phyloP scores from a whole-genome alignment of 371 early-diverging fungal genomes.

The Nematocida ausubeli region DNA sequence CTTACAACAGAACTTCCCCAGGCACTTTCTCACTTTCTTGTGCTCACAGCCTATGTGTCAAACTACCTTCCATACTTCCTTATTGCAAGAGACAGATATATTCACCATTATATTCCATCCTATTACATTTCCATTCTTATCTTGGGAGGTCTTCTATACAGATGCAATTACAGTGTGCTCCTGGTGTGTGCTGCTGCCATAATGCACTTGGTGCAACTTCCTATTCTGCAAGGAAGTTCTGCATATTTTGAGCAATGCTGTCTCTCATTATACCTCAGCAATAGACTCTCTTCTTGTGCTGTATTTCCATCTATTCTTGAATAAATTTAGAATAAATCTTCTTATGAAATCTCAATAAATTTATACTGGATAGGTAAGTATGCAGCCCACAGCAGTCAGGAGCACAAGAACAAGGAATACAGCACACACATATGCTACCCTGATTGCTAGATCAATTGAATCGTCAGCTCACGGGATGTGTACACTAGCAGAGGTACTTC shows the following conservation, averaged over 20 bases:
- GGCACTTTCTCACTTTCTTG: not conserved
- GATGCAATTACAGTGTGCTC: too few relatives aligned
- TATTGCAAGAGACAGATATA: constrained; percentile 18
- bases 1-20: not conserved
- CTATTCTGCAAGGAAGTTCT: not conserved
- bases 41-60: constrained; percentile 8
- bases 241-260: not conserved
- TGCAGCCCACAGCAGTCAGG: too few relatives aligned
- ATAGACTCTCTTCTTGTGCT: not conserved
- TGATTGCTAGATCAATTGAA: constrained; percentile 6
- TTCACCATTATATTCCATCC: constrained; percentile 44
- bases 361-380: too few relatives aligned
- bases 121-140: constrained; percentile 42
- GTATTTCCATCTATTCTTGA: not conserved
- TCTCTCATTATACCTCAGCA: not conserved
- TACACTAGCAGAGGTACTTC: constrained; percentile 17
- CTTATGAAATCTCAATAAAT: too few relatives aligned
- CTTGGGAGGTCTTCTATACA: not conserved
- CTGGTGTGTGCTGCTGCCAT: too few relatives aligned
- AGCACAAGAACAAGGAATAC: too few relatives aligned
- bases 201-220: constrained; percentile 5
- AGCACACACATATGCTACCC: constrained; percentile 25
- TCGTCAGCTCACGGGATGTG: constrained; percentile 15
- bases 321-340: too few relatives aligned
- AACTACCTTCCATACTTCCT: constrained; percentile 48